These are phyloP conservation scores for Torrubiellomyces zombiae DNA, from an alignment of 2,329 filamentous ascomycete species.

Conservation along the genomic window DNA sequence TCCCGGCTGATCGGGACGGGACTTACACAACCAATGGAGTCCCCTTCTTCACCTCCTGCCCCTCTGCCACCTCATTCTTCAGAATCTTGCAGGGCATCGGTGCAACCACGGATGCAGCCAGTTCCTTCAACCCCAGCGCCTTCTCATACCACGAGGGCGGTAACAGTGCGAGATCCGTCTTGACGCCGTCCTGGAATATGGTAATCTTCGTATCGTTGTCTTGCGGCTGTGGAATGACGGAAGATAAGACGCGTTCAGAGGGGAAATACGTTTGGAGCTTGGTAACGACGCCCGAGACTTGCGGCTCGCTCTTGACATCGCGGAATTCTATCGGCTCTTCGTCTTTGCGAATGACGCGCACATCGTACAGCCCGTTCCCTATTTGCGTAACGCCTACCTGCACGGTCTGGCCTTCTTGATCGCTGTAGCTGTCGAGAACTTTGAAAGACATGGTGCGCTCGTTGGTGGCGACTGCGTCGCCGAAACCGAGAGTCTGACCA, in stretches of 20 bases:
- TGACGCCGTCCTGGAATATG: constrained; percentile 55
- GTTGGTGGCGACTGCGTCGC: constrained; percentile 21
- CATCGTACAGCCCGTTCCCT: constrained; percentile 28
- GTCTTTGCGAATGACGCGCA: constrained; percentile 25
- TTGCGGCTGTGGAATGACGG: constrained; percentile 44
- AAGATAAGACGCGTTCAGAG: constrained; percentile 61
- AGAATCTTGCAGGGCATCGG: constrained; percentile 98
- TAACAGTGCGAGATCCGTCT: constrained; percentile 40
- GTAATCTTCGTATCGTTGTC: constrained; percentile 47
- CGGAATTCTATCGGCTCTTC: constrained; percentile 21
- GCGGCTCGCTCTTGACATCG: constrained; percentile 26
- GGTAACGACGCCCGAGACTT: constrained; percentile 11
- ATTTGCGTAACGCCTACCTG: constrained; percentile 33
- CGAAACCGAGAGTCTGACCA: constrained; percentile 38
- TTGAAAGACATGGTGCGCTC: constrained; percentile 34
- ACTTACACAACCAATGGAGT: constrained; percentile 69
- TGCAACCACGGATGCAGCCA: constrained; percentile 65
- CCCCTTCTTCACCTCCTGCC: constrained; percentile 69
- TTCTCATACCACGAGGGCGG: constrained; percentile 71
- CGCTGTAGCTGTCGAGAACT: constrained; percentile 42
- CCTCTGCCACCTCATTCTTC: constrained; percentile 72
- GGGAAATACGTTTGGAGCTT: constrained; percentile 50
- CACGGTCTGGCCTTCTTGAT: constrained; percentile 46
- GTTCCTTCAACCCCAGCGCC: constrained; percentile 68
- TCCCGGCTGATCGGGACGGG: no score